Base-by-base conservation (phyloP, 805 yeast species). In the Lipomyces starkeyi region DNA sequence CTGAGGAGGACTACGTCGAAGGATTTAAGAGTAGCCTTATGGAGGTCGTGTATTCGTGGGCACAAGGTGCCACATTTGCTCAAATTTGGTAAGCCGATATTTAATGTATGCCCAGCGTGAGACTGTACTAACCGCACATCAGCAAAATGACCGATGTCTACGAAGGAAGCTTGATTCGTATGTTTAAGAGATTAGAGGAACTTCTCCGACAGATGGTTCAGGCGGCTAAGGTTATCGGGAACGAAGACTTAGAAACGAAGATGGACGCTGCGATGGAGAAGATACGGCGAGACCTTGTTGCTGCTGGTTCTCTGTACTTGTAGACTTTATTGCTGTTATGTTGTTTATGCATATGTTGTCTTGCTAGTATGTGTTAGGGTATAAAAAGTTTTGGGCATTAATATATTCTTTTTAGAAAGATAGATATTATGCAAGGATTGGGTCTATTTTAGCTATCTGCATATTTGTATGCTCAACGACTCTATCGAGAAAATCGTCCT, bases 1-100 rank as follows among this genome's bases (percentile, higher is more conserved):
- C 88, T 6, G 98, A 94, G 76, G 91, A 92, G 75, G 98, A 93
- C 66, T 95, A 95, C 76, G 90, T 95, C 54, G 97, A 93, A 77
- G 85, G 90, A 34, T 96, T 95, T 82, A 88, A 97, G 80, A 89
- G 93, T 22, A 97, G 95, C 77, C 83, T 95, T 69, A 94, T 95
- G 98, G 98, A 93, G 78, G 98, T 95, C 62, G 97, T 95, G 0
- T 92, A 82, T 78, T 91, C 94, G 59, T 95, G 99, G 99, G 92
- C 97, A 78, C 89, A 90, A 77, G 98, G 98, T 22, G 97, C 97
- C 6, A 83, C 95, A 0, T 95, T 95, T 79, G 94, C 98, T 0
- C 97, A 94, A 78, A 94, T 95, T 71, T 94, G 98, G 64, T 61
- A 54, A 25, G 32, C 8, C 13, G 17, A 14, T 58, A 7, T 6